Evolutionary conservation across 768 basidiomycete genomes (phyloP).

Genomic region (Coprinellus aureogranulatus): DNA sequence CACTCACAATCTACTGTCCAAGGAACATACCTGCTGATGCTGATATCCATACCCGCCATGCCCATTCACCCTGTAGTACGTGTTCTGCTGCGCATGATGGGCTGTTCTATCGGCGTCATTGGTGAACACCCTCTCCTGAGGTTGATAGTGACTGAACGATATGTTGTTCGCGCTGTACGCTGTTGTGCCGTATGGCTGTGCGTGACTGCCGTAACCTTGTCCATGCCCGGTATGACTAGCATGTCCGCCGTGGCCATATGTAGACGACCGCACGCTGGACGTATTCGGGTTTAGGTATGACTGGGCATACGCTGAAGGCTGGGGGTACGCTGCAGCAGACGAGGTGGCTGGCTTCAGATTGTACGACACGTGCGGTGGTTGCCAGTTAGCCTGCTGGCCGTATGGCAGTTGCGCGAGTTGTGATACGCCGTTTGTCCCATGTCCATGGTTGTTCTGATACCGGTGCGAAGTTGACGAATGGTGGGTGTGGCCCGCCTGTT

Average conservation of each 20-base stretch:
- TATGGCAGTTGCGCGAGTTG: background rate
- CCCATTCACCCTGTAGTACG: conserved; percentile 5
- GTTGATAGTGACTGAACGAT: conserved; percentile 50
- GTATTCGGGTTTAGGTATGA: conserved; percentile 1
- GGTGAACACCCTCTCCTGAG: conserved; percentile 38
- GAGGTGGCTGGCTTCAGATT: background rate
- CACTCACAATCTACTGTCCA: too few relatives aligned
- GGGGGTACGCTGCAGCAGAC: background rate
- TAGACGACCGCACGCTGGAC: conserved; percentile 5
- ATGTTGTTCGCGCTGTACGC: conserved; percentile 22
- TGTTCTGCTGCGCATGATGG: background rate
- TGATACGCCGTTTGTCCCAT: background rate
- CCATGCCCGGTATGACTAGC: background rate
- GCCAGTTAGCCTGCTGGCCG: background rate
- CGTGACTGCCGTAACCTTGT: background rate
- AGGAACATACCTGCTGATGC: too few relatives aligned
- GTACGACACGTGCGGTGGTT: background rate
- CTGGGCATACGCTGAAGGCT: background rate
- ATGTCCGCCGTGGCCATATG: background rate
- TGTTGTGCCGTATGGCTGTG: too few relatives aligned
- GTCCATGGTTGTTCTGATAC: background rate
- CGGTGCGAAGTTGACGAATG: too few relatives aligned
- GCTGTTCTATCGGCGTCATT: background rate
- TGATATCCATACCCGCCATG: background rate
- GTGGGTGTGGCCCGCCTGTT: conserved; percentile 11